A percentile compares a stretch with the other conserved stretches of the same genome.
Conservation (phyloP, 805 yeast species). For the Maudiozyma saulgeensis region DNA sequence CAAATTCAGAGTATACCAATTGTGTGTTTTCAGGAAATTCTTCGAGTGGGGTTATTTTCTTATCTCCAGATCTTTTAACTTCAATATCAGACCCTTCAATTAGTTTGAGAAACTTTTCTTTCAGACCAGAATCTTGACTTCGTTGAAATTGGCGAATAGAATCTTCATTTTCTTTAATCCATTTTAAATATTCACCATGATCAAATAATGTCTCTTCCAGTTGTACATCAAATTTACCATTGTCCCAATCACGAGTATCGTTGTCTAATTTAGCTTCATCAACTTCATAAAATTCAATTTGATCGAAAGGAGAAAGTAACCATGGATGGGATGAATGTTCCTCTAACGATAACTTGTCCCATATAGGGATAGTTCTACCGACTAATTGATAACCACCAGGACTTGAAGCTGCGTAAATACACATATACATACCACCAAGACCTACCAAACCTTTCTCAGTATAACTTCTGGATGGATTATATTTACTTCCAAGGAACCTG, state of each 20-base stretch:
- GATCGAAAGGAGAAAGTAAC: slow-evolving; percentile 88
- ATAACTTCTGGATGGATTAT: slow-evolving; percentile 91
- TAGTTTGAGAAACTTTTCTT: slow-evolving; percentile 75
- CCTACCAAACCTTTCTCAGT: slow-evolving; percentile 98
- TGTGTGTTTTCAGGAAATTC: slow-evolving; percentile 70
- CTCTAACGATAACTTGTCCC: slow-evolving; percentile 88
- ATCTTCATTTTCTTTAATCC: slow-evolving; percentile 65
- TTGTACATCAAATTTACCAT: slow-evolving; percentile 72
- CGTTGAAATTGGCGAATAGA: slow-evolving; percentile 63
- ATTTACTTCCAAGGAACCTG: slow-evolving; percentile 82
- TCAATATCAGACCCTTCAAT: slow-evolving; percentile 77
- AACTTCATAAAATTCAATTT: slow-evolving; percentile 89
- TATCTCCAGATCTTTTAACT: slow-evolving; percentile 44
- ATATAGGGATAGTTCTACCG: slow-evolving; percentile 93
- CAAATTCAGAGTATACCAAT: slow-evolving; percentile 82
- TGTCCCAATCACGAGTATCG: slow-evolving; percentile 60
- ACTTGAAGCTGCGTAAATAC: slow-evolving; percentile 94
- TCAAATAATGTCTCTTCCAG: slow-evolving; percentile 73
- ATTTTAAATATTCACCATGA: slow-evolving; percentile 63
- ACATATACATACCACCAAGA: slow-evolving; percentile 98
- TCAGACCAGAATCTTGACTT: slow-evolving; percentile 67
- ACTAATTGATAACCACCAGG: slow-evolving; percentile 98
- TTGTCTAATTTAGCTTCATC: slow-evolving; percentile 71
- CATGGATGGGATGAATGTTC: slow-evolving; percentile 67
- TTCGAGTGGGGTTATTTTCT: slow-evolving; percentile 38